These are phyloP conservation scores for Scedosporium aurantiacum DNA, from an alignment of 2,329 filamentous ascomycete species.

Conservation along the genomic window DNA sequence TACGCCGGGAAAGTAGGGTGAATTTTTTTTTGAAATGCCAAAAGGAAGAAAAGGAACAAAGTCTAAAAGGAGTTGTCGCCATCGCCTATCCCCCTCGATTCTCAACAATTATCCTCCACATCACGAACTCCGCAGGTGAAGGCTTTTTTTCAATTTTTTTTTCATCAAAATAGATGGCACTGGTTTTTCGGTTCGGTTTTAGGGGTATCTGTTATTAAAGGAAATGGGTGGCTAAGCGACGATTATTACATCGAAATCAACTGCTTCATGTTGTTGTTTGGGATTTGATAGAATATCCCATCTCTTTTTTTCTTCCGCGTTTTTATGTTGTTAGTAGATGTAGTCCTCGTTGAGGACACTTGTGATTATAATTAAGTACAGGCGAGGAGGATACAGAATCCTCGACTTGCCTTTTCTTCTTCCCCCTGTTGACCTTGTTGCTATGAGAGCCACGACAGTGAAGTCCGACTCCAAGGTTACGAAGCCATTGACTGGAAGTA, in stretches of 20 bases:
- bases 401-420: neutral
- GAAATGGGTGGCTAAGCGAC: neutral
- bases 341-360: neutral
- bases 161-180: conserved; percentile 1
- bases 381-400: neutral
- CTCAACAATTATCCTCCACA: neutral
- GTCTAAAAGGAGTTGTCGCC: neutral
- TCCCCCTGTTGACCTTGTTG: too few species aligned
- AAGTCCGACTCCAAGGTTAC: too few species aligned
- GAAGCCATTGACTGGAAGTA: too few species aligned
- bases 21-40: neutral
- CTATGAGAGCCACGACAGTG: too few species aligned
- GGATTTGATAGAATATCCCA: neutral
- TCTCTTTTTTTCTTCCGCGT: neutral
- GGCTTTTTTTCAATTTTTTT: neutral
- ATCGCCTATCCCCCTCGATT: neutral
- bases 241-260: neutral
- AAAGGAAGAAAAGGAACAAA: too few species aligned
- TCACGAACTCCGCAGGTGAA: neutral
- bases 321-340: neutral
- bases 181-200: neutral
- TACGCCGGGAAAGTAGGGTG: conserved; percentile 20
- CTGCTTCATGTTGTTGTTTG: neutral
- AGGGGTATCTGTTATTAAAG: neutral
- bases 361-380: neutral